A percentile compares a stretch with the other conserved stretches of the same genome.
These are phyloP conservation scores for Lachancea lanzarotensis DNA, from an alignment of 805 yeast genomes.

Conservation along the genomic window DNA sequence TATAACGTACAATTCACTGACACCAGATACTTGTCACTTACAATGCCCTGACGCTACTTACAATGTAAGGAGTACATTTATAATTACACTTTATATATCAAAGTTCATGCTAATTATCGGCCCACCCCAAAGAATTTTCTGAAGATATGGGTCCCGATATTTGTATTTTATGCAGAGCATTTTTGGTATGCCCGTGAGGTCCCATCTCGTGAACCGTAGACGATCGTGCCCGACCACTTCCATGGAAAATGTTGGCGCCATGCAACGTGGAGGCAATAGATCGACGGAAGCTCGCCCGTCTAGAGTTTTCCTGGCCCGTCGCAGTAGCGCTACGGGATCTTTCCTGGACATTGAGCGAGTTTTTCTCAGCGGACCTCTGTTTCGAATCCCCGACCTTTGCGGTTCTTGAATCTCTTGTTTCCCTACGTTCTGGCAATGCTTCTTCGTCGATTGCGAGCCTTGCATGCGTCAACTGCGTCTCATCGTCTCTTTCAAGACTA, in stretches of 20 bases:
- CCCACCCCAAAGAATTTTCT: slow-evolving; percentile 13
- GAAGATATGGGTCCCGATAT: slow-evolving; percentile 11
- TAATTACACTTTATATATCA: not conserved
- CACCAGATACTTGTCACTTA: no score
- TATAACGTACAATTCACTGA: no score
- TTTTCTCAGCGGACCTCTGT: not conserved
- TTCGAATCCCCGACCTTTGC: not conserved
- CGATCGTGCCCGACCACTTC: slow-evolving; percentile 1
- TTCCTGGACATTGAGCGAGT: not conserved
- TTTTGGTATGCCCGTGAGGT: slow-evolving; percentile 5
- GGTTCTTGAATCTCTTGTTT: not conserved
- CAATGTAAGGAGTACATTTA: not conserved
- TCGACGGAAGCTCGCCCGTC: slow-evolving; percentile 3
- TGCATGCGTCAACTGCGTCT: not conserved
- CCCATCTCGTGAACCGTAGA: slow-evolving; percentile 6
- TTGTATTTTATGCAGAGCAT: slow-evolving; percentile 6
- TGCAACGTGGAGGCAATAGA: slow-evolving; percentile 2
- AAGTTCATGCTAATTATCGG: slow-evolving; percentile 1
- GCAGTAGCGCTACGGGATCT: not conserved
- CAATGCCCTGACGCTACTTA: no score
- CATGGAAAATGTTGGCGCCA: slow-evolving; percentile 2
- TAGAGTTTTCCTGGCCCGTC: slow-evolving; percentile 3
- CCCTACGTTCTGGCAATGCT: not conserved
- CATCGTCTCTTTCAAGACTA: slow-evolving; percentile 2
- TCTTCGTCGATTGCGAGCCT: not conserved